Conservation (phyloP, 345 rosid genomes). For the Boechera retrofracta region DNA sequence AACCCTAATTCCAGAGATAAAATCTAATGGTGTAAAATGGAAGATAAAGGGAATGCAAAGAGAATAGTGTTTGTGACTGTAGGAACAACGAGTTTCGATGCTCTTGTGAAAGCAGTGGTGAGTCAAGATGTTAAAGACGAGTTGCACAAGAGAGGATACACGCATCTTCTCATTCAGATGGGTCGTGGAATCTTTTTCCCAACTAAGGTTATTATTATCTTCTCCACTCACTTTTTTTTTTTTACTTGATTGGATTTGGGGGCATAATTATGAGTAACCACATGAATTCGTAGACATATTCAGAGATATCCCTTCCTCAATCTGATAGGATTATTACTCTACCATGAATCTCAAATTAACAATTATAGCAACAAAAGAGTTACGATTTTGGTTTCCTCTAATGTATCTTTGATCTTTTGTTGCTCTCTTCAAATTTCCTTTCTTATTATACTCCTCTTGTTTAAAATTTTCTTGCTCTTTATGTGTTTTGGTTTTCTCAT, state of each 20-base stretch:
- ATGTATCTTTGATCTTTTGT: not conserved
- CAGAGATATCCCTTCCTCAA: not conserved
- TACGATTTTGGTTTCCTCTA: not conserved
- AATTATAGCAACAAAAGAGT: not conserved
- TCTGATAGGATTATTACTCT: not conserved
- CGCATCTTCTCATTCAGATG: slow-evolving; percentile 84
- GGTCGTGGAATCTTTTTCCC: slow-evolving; percentile 82
- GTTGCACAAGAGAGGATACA: slow-evolving; percentile 66
- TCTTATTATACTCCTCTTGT: not conserved
- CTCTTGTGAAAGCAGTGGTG: slow-evolving; percentile 68
- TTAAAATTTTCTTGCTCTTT: not conserved
- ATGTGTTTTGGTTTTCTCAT: not conserved
- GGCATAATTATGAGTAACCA: too few species aligned
- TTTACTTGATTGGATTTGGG: not conserved
- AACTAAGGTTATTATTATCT: slow-evolving; percentile 49
- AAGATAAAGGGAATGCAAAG: slow-evolving; percentile 43
- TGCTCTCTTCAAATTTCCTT: not conserved
- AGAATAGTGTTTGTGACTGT: slow-evolving; percentile 81
- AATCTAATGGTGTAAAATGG: slow-evolving; percentile 39
- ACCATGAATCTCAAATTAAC: not conserved
- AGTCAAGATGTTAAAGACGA: slow-evolving; percentile 60
- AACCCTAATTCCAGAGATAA: not conserved
- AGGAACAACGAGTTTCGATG: slow-evolving; percentile 90
- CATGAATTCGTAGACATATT: too few species aligned
- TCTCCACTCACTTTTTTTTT: not conserved